phyloP scores from a whole-genome alignment of 2,329 filamentous ascomycete species.

The Tolypocladium pustulatum region DNA sequence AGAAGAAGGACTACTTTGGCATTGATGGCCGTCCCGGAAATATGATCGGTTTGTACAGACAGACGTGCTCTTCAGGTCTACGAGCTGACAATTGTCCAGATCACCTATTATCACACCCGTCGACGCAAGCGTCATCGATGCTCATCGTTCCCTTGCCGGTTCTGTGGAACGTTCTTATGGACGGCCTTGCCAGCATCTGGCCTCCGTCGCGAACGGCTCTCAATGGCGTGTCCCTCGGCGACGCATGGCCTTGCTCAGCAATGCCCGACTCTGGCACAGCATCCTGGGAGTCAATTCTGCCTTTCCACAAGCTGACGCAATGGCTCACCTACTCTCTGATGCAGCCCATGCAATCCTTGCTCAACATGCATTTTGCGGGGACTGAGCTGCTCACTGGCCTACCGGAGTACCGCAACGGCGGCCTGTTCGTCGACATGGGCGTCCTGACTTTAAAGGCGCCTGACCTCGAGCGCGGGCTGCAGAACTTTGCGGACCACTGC shows the following conservation, averaged over 20 bases:
- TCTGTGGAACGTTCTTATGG: constrained; percentile 84
- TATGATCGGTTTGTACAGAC: constrained; percentile 62
- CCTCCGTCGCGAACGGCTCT: constrained; percentile 76
- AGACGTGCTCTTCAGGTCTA: background rate
- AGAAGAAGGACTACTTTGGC: constrained; percentile 77
- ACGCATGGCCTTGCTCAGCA: constrained; percentile 83
- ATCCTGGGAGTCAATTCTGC: constrained; percentile 67
- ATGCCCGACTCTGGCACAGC: constrained; percentile 55
- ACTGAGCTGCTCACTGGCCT: constrained; percentile 76
- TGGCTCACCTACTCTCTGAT: constrained; percentile 93
- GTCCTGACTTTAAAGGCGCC: constrained; percentile 64
- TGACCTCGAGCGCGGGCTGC: constrained; percentile 60
- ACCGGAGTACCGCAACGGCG: constrained; percentile 87
- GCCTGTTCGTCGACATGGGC: constrained; percentile 75
- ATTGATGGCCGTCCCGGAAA: constrained; percentile 78
- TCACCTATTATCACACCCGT: constrained; percentile 83
- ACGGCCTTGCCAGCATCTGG: constrained; percentile 81
- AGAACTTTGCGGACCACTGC: constrained; percentile 53
- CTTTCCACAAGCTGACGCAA: constrained; percentile 90
- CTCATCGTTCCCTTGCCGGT: constrained; percentile 81
- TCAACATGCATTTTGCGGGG: constrained; percentile 72
- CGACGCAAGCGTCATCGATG: constrained; percentile 78
- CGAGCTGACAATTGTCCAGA: constrained; percentile 41
- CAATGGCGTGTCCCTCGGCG: constrained; percentile 77
- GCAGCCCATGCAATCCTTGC: constrained; percentile 76